Base-by-base conservation (phyloP, 2,329 filamentous ascomycete genomes). In the Cadophora gregata region DNA sequence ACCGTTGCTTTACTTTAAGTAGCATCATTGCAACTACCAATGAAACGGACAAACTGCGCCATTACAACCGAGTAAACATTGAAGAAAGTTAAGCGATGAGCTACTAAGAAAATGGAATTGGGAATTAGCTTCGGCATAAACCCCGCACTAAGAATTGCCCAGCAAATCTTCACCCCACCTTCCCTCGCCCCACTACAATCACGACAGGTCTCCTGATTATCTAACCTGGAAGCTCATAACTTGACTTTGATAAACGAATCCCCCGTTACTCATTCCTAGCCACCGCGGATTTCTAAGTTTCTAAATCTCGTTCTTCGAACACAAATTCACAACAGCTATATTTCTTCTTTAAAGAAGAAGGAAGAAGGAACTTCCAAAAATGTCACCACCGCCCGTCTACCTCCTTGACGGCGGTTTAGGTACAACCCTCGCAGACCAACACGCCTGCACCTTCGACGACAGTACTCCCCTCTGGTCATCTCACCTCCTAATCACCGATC, bases 391-490 rank as follows among this genome's bases (percentile, higher is more conserved):
- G 12, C n/a, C n/a, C n/a, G 65, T 71, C 85, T 67, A 77, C 68
- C 78, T 91, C 59, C 83, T 91, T 47, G 89, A 91, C 74, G 89
- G 89, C 62, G 89, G 89, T 8, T 82, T 91, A 25, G 89, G 89
- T 38, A 91, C 89, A 2, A 86, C 87, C 0, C 85, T 91, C 2
- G 84, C 89, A 73, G 84, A 88, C 67, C 78, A 83, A 31, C 85
- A 89, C 75, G 77, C 77, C 64, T 74, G 85, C 67, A 79, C 75
- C 16, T 91, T 91, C 75, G 78, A 79, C 61, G 74, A 79, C 45
- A 79, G 78, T 12, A 85, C 82, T 9, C 89, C 89, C 0, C 82
- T 91, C 47, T 91, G 89, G 89, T 90, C 89, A 0, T 88, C 88
- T 0, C 84, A 91, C 73, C 81, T 90, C 6, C 82, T 91, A n/a